Base-by-base conservation (phyloP, 2,329 filamentous ascomycete genomes). In the Trichophyton mentagrophytes region DNA sequence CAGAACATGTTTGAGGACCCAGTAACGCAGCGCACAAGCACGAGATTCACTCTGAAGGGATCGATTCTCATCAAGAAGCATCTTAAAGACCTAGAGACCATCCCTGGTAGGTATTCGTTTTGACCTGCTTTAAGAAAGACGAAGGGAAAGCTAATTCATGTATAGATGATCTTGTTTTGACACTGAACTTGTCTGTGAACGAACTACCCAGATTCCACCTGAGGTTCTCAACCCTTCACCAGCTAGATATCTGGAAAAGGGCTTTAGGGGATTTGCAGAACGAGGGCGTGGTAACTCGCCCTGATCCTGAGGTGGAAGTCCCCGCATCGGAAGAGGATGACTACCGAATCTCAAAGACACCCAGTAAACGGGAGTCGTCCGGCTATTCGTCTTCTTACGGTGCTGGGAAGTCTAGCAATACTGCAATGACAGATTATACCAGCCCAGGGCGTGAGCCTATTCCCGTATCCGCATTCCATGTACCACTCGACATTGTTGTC, bases 1-100 rank as follows among this genome's bases (percentile, higher is more conserved):
- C 79, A 81, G 44, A 80, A 83, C 58, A 83, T 88, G 65, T 91
- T 88, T 82, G 86, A 82, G n/a, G 77, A 77, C 25, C 67, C 74
- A 1, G 74, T 75, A 3, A 70, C 78, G 0, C 81, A 80, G 22
- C 80, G 81, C 61, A 91, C 87, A 71, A 78, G 82, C 8, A 84
- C 85, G 2, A 84, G 89, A 65, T 96, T 88, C 78, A 95, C 91
- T 0, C 79, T 99, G 47, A 99, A 99, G 76, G 93, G 93, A 17
- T 97, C 93, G 0, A 99, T 99, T 66, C 79, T 99, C 64, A 97
- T 99, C 74, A 96, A 95, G 78, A 96, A 95, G 78, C 93, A 99
- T 71, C 80, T 99, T 49, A 95, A 93, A 70, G 88, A 93, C 66
- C 90, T 97, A 17, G 90, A 96, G 63, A 76, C 79, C 15, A 76